These are phyloP conservation scores for Lyophyllum decastes DNA, from an alignment of 768 basidiomycete species.

Conservation along the genomic window DNA sequence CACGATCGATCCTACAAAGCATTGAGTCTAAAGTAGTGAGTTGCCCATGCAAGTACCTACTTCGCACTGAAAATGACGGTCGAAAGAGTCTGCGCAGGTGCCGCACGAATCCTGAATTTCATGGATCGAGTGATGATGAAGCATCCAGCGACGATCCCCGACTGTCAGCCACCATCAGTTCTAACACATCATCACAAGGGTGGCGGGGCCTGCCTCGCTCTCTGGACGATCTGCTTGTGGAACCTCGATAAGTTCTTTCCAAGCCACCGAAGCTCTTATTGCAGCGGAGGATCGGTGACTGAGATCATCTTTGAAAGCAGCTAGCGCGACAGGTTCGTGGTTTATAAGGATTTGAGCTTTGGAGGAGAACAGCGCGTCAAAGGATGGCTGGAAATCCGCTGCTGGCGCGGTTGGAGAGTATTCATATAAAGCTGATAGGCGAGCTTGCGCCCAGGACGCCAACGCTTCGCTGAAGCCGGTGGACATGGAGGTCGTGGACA, in stretches of 20 bases:
- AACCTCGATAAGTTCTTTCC: constrained; percentile 36
- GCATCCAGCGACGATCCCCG: constrained; percentile 38
- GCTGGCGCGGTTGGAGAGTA: constrained; percentile 9
- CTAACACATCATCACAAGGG: background rate
- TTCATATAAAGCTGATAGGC: constrained; percentile 28
- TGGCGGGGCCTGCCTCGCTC: background rate
- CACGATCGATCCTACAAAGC: constrained; percentile 25
- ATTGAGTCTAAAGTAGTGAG: background rate
- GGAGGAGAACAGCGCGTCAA: constrained; percentile 33
- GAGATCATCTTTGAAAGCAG: constrained; percentile 29
- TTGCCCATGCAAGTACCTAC: constrained; percentile 30
- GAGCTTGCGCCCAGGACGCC: constrained; percentile 29
- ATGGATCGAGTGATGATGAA: constrained; percentile 39
- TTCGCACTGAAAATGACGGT: constrained; percentile 40
- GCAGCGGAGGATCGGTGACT: constrained; percentile 17
- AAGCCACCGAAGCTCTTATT: constrained; percentile 26
- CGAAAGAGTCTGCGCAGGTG: constrained; percentile 34
- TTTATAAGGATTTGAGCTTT: constrained; percentile 33
- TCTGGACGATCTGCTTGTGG: constrained; percentile 14
- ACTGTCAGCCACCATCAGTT: constrained; percentile 24
- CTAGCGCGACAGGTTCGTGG: constrained; percentile 24
- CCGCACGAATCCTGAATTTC: constrained; percentile 40
- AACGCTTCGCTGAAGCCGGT: background rate
- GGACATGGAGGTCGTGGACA: background rate
- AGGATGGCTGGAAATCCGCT: constrained; percentile 12